Evolutionary conservation across 129 eudicot genomes (phyloP).

Genomic region (carrot (Daucus carota)): DH1_v3.0 NC_030384.2:30495001-30495500

Average conservation of each 20-base stretch:
- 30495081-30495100: constrained; percentile 56
- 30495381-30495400: constrained; percentile 25
- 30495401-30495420: constrained; percentile 21
- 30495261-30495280: constrained; percentile 38
- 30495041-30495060: constrained; percentile 68
- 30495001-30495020: constrained; percentile 56
- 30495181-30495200: constrained; percentile 32
- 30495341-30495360: constrained; percentile 13
- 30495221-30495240: constrained; percentile 51
- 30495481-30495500: not conserved
- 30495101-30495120: constrained; percentile 45
- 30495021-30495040: constrained; percentile 62
- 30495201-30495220: constrained; percentile 36
- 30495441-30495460: constrained; percentile 40
- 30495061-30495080: constrained; percentile 86
- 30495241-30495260: constrained; percentile 67
- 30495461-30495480: constrained; percentile 30
- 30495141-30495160: not conserved
- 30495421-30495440: constrained; percentile 12
- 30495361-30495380: constrained; percentile 21
- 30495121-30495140: constrained; percentile 54
- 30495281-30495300: constrained; percentile 38
- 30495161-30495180: constrained; percentile 22
- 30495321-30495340: constrained; percentile 39
- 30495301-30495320: constrained; percentile 70